Base-by-base conservation (phyloP, 1,284 basidiomycete species). In the Tremellales sp. region DNA sequence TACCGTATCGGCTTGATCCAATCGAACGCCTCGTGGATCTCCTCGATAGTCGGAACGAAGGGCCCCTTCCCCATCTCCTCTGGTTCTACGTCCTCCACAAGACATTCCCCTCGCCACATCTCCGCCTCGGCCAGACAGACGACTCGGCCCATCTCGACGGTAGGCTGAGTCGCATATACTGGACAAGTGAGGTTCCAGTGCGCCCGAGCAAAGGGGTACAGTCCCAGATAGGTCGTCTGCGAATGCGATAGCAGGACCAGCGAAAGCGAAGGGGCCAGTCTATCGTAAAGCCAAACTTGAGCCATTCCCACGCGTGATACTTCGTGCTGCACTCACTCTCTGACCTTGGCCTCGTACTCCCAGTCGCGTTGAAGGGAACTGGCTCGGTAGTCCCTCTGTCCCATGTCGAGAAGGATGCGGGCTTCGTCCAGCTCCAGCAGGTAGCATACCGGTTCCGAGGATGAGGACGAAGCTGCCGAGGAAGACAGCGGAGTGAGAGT, bases 1-100 rank as follows among this genome's bases (percentile, higher is more conserved):
- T 95, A 98, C 36, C 93, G 81, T 50, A 97, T 79, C 0, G 91
- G 87, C 63, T 89, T 94, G 60, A 98, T 81, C 12, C 83, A 82
- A 58, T 95, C 87, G 70, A 97, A 98, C 0, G 94, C 89, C 51
- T 93, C 88, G 63, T 92, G 86, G n/a, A 97, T 84, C 72, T 97
- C 85, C 43, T 85, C 82, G 2, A 80, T 69, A 3, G 86, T 89
- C 2, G 91, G 64, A 1, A 73, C 63, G 32, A 70, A 72, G 16
- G 70, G 71, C 1, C 69, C 68, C 49, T 69, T 66, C 34, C 60
- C 61, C 31, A 55, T 61, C 1, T 34, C 51, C 18, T 47, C 50
- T 4, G 44, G 41, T 22, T 38, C 50, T 16, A 26, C 27, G 4
- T 6, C 16, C 9, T 50, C 48, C 2, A 16, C 34, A 16, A 31